phyloP scores from a whole-genome alignment of 1,139 yeast species.

The Saccharomycopsis hybrid region DNA sequence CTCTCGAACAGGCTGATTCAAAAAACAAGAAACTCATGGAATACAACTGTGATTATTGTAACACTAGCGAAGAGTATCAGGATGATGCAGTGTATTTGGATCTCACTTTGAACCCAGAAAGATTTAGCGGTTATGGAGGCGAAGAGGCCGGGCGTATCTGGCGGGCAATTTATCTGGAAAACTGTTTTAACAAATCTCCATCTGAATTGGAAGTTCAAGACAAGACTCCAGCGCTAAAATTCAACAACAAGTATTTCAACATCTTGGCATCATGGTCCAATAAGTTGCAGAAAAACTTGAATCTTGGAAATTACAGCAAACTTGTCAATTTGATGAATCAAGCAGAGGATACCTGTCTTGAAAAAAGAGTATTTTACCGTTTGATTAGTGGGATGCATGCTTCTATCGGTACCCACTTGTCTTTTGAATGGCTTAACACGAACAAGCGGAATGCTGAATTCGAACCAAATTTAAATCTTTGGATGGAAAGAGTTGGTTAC shows the following conservation, averaged over 20 bases:
- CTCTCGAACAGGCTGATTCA: background rate
- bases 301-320: conserved; percentile 13
- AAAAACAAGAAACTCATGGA: conserved; percentile 3
- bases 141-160: conserved; percentile 87
- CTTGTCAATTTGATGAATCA: no score
- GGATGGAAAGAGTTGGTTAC: conserved; percentile 85
- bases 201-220: background rate
- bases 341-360: conserved; percentile 52
- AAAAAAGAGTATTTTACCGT: conserved; percentile 82
- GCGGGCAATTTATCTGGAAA: conserved; percentile 87
- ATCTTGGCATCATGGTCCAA: conserved; percentile 14
- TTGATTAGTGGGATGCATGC: conserved; percentile 93
- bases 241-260: conserved; percentile 13
- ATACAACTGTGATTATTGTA: conserved; percentile 39
- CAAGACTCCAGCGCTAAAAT: conserved; percentile 8
- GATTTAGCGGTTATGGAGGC: conserved; percentile 96
- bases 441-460: conserved; percentile 62
- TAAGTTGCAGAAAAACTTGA: conserved; percentile 8
- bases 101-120: conserved; percentile 82
- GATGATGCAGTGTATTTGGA: conserved; percentile 72
- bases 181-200: conserved; percentile 51
- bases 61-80: conserved; percentile 33
- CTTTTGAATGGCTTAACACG: conserved; percentile 69
- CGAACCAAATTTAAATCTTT: conserved; percentile 75
- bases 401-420: conserved; percentile 87